Conservation (phyloP, 2,329 filamentous ascomycete genomes). For the Verticillium klebahnii region DNA sequence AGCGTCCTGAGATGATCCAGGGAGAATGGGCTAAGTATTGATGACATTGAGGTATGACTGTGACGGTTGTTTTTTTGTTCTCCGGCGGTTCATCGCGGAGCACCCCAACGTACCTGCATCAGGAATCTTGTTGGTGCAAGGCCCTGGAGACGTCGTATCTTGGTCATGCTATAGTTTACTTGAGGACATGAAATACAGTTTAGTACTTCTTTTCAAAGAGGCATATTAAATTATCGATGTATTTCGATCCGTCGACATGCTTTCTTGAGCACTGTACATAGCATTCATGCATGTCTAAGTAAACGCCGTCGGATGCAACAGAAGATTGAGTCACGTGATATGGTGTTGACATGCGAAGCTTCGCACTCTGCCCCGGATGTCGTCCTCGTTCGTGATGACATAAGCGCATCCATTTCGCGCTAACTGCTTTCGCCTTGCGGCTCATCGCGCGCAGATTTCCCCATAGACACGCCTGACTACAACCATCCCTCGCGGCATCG, state of each 20-base stretch:
- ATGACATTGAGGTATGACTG: not conserved
- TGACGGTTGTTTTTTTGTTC: not conserved
- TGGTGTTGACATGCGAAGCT: too few relatives aligned
- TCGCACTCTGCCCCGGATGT: too few relatives aligned
- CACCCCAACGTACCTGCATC: not conserved
- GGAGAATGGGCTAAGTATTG: too few relatives aligned
- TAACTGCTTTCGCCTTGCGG: not conserved
- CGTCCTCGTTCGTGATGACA: not conserved
- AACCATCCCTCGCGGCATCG: not conserved
- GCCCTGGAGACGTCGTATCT: not conserved
- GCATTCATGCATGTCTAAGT: too few relatives aligned
- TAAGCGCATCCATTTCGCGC: not conserved
- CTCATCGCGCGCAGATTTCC: slow-evolving; percentile 2
- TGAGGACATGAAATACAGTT: too few relatives aligned
- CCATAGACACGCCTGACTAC: not conserved
- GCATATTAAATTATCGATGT: too few relatives aligned
- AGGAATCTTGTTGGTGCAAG: not conserved
- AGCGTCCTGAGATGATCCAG: not conserved
- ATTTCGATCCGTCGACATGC: too few relatives aligned
- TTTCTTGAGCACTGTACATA: too few relatives aligned
- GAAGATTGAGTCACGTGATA: not conserved
- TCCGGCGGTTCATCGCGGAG: not conserved
- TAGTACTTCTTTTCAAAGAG: too few relatives aligned
- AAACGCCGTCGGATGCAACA: too few relatives aligned
- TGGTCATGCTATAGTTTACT: too few relatives aligned